A percentile compares a stretch with the other conserved stretches of the same genome.
Evolutionary conservation across 2,329 filamentous ascomycete species (phyloP).

Genomic region (Cadophora luteo-olivacea): DNA sequence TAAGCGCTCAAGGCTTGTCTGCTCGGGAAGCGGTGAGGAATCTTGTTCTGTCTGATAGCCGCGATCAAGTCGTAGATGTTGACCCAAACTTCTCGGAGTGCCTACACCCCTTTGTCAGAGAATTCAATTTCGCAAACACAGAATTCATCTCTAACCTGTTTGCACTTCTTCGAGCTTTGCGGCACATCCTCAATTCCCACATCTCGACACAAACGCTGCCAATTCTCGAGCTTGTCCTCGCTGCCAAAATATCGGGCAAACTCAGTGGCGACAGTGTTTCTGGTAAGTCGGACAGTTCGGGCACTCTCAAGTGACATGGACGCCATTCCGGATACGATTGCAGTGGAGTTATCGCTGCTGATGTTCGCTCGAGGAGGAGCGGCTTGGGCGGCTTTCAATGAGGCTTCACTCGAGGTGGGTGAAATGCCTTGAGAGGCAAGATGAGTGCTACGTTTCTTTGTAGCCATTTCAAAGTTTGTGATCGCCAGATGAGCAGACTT

Average conservation of each 20-base stretch:
- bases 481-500: background rate
- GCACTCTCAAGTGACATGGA: background rate
- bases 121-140: too few relatives aligned
- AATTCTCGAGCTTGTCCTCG: slow-evolving; percentile 47
- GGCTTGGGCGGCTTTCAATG: background rate
- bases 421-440: background rate
- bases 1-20: slow-evolving; percentile 46
- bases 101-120: too few relatives aligned
- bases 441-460: background rate
- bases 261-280: slow-evolving; percentile 9
- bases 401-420: background rate
- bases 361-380: background rate
- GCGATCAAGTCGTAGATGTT: slow-evolving; percentile 58
- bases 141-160: too few relatives aligned
- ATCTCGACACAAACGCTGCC: slow-evolving; percentile 53
- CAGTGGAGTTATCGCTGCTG: too few relatives aligned
- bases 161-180: slow-evolving; percentile 45
- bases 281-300: background rate
- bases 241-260: slow-evolving; percentile 38
- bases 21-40: slow-evolving; percentile 46
- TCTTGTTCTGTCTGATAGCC: slow-evolving; percentile 40
- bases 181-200: slow-evolving; percentile 47
- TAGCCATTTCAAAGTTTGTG: background rate
- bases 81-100: slow-evolving; percentile 50
- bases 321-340: background rate